Evolutionary conservation across 129 eudicot genomes (phyloP), one percentile per base, ranked within the genome.

Genomic region (Erigeron canadensis): DNA sequence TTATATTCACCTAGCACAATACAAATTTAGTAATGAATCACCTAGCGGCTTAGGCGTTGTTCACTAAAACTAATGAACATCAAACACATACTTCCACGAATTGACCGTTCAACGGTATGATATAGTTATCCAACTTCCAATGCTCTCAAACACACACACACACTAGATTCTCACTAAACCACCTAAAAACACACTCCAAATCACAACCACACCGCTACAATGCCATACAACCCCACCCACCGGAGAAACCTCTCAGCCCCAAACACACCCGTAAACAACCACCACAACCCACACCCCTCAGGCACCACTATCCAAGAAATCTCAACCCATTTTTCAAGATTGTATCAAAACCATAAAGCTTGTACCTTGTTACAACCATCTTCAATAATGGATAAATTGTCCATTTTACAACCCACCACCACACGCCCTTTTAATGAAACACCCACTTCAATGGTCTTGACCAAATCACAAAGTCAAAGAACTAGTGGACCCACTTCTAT

Each of bases 311-410:
- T 89, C 70, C 87, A 89, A 16, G 75, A 72, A 84, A 83, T 84
- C 17, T 84, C 96, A 41, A 81, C 80, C 71, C 86, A 85, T 77
- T 89, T 89, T 81, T 84, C 93, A 59, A 86, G 76, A 67, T 69
- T 84, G 56, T 81, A 84, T 63, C 56, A 85, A 4, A 84, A 78
- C 38, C 86, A 87, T 81, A 84, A 80, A 72, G 74, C 72, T 39
- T 65, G 63, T 23, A 53, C 78, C 53, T 74, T 73, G 45, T 40
- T 53, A 28, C 34, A 28, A 57, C 77, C 56, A 50, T 12, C 56
- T 50, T 50, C 34, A 0, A 0, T 28, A 28, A 28, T 28, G 34
- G 34, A 28, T 28, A 2, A 3, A 28, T 28, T 28, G 34, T 28
- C 34, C 34, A 28, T 28, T 28, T 28, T 28, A 28, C 34, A 55